Evolutionary conservation across 257 asterid genomes (phyloP).

Genomic region (Dorcoceras hygrometricum): DNA sequence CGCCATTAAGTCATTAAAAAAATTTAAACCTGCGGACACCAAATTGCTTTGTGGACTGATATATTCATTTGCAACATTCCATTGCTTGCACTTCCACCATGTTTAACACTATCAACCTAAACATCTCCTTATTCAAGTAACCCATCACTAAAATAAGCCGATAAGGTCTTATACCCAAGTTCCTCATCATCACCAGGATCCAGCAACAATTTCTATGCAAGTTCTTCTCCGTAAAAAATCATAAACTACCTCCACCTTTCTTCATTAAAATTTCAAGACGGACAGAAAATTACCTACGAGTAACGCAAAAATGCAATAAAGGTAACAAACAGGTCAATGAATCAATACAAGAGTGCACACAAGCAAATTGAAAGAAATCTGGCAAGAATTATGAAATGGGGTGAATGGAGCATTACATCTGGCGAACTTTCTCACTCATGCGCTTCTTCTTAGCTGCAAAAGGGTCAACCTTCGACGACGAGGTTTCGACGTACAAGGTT

Average conservation of each 20-base stretch:
- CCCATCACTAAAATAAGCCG: constrained; percentile 14
- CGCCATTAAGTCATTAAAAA: background rate
- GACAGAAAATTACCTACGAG: background rate
- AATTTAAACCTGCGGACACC: background rate
- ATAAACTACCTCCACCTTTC: background rate
- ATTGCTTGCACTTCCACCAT: background rate
- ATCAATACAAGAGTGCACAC: constrained; percentile 7
- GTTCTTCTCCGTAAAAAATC: background rate
- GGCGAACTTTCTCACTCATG: constrained; percentile 88
- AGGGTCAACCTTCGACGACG: constrained; percentile 44
- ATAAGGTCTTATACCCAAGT: background rate
- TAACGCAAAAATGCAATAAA: background rate
- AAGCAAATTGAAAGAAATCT: background rate
- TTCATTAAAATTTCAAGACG: background rate
- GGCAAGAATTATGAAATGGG: background rate
- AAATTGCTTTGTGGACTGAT: background rate
- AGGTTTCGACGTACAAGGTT: constrained; percentile 30
- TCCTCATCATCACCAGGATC: constrained; percentile 15
- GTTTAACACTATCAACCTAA: constrained; percentile 6
- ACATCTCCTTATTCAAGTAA: constrained; percentile 4
- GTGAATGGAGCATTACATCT: constrained; percentile 45
- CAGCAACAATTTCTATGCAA: constrained; percentile 6
- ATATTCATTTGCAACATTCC: background rate
- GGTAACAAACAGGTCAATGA: background rate
- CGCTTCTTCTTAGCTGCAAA: constrained; percentile 75